Base-by-base conservation (phyloP, 495 filamentous ascomycete species). In the Penicillium silybi region DNA sequence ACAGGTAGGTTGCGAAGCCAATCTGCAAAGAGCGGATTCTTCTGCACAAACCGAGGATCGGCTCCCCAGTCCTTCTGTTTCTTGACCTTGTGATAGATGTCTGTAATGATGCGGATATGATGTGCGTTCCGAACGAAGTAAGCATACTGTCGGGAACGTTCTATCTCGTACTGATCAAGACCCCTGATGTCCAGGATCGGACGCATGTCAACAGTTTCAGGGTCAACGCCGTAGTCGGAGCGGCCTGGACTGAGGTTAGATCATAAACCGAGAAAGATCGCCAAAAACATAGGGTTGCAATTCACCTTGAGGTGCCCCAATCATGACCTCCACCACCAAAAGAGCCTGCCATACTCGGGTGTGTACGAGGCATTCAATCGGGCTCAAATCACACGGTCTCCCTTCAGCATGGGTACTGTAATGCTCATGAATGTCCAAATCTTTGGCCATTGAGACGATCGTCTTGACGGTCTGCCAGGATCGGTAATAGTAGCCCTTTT, bases 401-500 rank as follows among this genome's bases (percentile, higher is more conserved):
- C 87, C 86, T 48, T 83, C 80, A 46, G 83, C 77, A 67, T 98
- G 93, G 37, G 80, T 77, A 38, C 83, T 83, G 57, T 83, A 82
- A 69, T 98, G 93, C 62, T 95, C 90, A 63, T 97, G 85, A 7
- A 98, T 76, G 38, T 90, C 91, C 47, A 98, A 76, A 64, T 98
- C 93, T 59, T 95, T 91, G 39, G 85, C 90, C 88, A 98, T 95
- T 10, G 89, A 85, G 19, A 96, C 85, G 48, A 92, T 85, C 38
- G 88, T 90, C 47, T 96, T 92, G 41, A 97, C 84, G 6, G 88
- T 95, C 82, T 96, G 96, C 93, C 93, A 98, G 10, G 93, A 98
- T 20, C 93, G 83, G 64, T 92, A 97, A 68, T 93, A 98, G 66
- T 98, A 98, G 1, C 93, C 93, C 59, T 90, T 85, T 64, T 93